phyloP scores from a whole-genome alignment of 2,329 filamentous ascomycete genomes.

The Diplocarpon mali region DNA sequence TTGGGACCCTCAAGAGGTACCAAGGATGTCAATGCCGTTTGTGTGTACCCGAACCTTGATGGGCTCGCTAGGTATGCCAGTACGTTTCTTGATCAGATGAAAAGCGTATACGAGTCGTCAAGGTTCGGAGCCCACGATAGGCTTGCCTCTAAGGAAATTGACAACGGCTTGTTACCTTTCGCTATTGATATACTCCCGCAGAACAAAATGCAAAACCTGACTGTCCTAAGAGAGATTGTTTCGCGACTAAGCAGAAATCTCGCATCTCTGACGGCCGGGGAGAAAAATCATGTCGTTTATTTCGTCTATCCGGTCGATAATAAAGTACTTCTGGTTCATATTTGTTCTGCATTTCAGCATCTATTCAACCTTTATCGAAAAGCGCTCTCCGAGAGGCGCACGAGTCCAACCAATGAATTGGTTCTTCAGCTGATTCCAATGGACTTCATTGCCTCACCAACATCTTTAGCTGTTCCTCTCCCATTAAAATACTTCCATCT shows the following conservation, averaged over 20 bases:
- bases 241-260: conserved; percentile 23
- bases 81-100: conserved; percentile 56
- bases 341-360: conserved; percentile 63
- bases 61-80: conserved; percentile 50
- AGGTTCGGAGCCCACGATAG: conserved; percentile 56
- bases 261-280: conserved; percentile 26
- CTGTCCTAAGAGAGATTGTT: conserved; percentile 23
- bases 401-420: conserved; percentile 47
- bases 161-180: conserved; percentile 23
- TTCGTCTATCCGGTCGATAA: conserved; percentile 60
- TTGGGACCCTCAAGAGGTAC: conserved; percentile 58
- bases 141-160: conserved; percentile 29
- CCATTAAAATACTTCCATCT: conserved; percentile 49
- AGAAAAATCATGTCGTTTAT: conserved; percentile 60
- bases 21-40: conserved; percentile 62
- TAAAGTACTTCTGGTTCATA: conserved; percentile 51
- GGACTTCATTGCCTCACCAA: conserved; percentile 52
- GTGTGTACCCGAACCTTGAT: conserved; percentile 56
- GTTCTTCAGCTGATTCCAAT: conserved; percentile 67
- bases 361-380: conserved; percentile 55
- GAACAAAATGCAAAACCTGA: conserved; percentile 24
- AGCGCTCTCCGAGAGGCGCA: conserved; percentile 37
- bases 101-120: conserved; percentile 61
- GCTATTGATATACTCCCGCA: conserved; percentile 28
- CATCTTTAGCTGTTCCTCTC: conserved; percentile 50